These are phyloP conservation scores for Brassica cretica DNA, from an alignment of 345 rosid species.

Conservation along the genomic window DNA sequence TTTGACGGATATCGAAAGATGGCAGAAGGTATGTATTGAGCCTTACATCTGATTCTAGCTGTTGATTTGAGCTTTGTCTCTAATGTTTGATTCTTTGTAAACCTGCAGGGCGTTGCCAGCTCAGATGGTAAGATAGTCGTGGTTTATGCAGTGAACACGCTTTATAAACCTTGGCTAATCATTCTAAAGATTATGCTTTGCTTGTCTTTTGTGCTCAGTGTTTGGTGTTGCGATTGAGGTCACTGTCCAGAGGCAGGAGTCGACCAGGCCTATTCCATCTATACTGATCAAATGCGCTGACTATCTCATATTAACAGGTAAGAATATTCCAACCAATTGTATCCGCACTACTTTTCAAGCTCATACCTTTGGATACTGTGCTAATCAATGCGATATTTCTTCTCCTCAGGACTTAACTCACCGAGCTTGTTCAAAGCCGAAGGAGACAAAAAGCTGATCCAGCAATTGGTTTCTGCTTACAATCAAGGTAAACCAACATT, in stretches of 20 bases:
- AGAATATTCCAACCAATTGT: conserved; percentile 11
- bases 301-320: conserved; percentile 82
- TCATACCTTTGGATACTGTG: background rate
- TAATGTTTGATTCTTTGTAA: conserved; percentile 24
- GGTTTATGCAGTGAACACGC: background rate
- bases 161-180: background rate
- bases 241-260: conserved; percentile 72
- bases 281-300: conserved; percentile 77
- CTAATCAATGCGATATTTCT: conserved; percentile 6
- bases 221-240: conserved; percentile 89
- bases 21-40: conserved; percentile 78
- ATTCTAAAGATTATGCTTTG: background rate
- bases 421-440: conserved; percentile 71
- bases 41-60: background rate
- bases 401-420: conserved; percentile 64
- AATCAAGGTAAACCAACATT: conserved; percentile 60
- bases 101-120: conserved; percentile 94
- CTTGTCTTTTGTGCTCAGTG: conserved; percentile 43
- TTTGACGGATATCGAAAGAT: conserved; percentile 85
- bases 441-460: conserved; percentile 72
- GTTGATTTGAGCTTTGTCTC: conserved; percentile 28
- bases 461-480: conserved; percentile 71
- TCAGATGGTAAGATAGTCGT: conserved; percentile 67
- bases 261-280: conserved; percentile 64
- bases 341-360: background rate